A percentile compares a stretch with the other conserved stretches of the same genome.
These are phyloP conservation scores for Crucibulum laeve DNA, from an alignment of 768 basidiomycete genomes.

Conservation along the genomic window DNA sequence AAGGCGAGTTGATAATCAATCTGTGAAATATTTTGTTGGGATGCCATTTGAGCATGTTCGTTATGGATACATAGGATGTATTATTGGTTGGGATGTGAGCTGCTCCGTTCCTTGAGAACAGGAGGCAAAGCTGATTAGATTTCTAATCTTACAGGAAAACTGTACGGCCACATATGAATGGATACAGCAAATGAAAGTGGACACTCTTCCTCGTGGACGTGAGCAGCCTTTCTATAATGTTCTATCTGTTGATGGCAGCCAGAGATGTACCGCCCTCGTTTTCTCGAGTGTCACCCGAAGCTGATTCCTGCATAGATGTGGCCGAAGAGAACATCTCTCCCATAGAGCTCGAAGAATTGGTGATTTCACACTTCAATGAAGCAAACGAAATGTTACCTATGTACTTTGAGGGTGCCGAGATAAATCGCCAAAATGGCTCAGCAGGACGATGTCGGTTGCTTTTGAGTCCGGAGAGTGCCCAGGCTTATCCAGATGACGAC, in stretches of 20 bases:
- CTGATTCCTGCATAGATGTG: constrained; percentile 17
- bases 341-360: background rate
- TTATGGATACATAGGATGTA: constrained; percentile 37
- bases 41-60: constrained; percentile 38
- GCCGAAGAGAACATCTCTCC: constrained; percentile 30
- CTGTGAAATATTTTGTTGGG: constrained; percentile 42
- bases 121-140: constrained; percentile 2
- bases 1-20: constrained; percentile 12
- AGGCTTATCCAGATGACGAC: constrained; percentile 45
- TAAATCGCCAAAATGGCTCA: background rate
- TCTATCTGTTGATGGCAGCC: constrained; percentile 26
- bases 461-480: constrained; percentile 35
- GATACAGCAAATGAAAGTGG: constrained; percentile 39
- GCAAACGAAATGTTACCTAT: constrained; percentile 5
- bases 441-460: constrained; percentile 30
- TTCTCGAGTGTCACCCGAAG: background rate
- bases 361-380: constrained; percentile 15
- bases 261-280: constrained; percentile 27
- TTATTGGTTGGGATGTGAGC: constrained; percentile 46
- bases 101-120: background rate
- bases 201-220: constrained; percentile 31
- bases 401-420: constrained; percentile 10
- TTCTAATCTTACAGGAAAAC: constrained; percentile 12
- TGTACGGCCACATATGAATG: constrained; percentile 39
- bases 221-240: constrained; percentile 48